Conservation (phyloP, 2,329 filamentous ascomycete species). For the Kalaharituber pfeilii region DNA sequence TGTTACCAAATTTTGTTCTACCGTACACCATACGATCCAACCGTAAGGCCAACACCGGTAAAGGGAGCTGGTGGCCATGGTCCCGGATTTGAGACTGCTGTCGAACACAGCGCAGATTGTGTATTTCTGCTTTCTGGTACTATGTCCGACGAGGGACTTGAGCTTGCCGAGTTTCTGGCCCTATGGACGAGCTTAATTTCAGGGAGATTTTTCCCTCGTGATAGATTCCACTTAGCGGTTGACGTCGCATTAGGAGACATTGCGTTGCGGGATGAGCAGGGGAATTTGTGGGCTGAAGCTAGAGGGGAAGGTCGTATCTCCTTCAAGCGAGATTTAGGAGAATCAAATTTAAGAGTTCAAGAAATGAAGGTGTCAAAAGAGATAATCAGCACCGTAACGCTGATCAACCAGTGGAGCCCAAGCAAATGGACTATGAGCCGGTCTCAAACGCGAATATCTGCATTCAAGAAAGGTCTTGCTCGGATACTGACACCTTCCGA, state of each 20-base stretch:
- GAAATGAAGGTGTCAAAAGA: too few species aligned
- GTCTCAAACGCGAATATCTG: not conserved
- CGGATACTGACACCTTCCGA: not conserved
- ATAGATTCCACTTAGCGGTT: not conserved
- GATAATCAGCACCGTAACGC: not conserved
- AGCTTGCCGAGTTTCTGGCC: not conserved
- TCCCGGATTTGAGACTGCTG: too few species aligned
- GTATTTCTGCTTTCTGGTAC: too few species aligned
- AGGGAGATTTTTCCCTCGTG: not conserved
- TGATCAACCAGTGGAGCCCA: not conserved
- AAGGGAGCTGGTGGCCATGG: too few species aligned
- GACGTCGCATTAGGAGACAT: not conserved
- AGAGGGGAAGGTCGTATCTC: too few species aligned
- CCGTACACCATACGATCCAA: not conserved
- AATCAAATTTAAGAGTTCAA: too few species aligned
- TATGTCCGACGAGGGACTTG: not conserved
- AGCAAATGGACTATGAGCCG: not conserved
- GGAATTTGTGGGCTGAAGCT: too few species aligned
- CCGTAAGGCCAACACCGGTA: too few species aligned
- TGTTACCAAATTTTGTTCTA: not conserved
- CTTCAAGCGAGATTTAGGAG: too few species aligned
- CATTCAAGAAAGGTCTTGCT: not conserved
- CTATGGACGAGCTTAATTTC: not conserved
- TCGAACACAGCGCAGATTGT: too few species aligned
- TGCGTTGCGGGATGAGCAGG: not conserved